phyloP scores from a whole-genome alignment of 2,329 filamentous ascomycete species.

The Fusarium pilosicola region DNA sequence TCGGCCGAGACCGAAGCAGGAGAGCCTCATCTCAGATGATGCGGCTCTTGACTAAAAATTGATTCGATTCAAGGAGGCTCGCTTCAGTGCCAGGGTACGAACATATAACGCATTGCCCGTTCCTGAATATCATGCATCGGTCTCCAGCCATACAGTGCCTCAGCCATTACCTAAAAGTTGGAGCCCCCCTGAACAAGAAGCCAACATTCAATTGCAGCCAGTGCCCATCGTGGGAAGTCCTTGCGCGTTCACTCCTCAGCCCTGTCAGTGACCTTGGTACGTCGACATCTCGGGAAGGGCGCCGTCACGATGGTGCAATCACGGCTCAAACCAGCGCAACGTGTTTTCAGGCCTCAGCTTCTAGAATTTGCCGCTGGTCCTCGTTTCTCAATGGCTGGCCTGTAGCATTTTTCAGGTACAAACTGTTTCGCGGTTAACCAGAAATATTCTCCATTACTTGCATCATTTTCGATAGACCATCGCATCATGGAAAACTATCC shows the following conservation, averaged over 20 bases:
- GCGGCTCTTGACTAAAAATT: conserved; percentile 28
- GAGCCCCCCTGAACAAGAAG: conserved; percentile 4
- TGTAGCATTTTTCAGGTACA: background rate
- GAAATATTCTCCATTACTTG: conserved; percentile 22
- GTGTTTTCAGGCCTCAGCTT: conserved; percentile 23
- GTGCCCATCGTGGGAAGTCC: conserved; percentile 4
- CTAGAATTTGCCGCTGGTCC: background rate
- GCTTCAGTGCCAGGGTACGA: conserved; percentile 8
- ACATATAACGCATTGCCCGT: conserved; percentile 36
- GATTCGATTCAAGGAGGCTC: conserved; percentile 4
- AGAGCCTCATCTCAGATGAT: conserved; percentile 30
- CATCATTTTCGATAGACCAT: conserved; percentile 16
- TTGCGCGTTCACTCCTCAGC: conserved; percentile 19
- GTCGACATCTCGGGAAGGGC: conserved; percentile 16
- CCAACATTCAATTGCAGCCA: background rate
- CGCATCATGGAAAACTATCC: conserved; percentile 5
- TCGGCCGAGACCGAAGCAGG: conserved; percentile 30
- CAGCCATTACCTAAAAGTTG: conserved; percentile 32
- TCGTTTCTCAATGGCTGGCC: conserved; percentile 14
- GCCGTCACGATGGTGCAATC: conserved; percentile 36
- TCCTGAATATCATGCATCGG: conserved; percentile 38
- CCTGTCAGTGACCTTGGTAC: conserved; percentile 24
- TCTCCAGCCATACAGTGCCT: conserved; percentile 21
- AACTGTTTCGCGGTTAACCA: background rate
- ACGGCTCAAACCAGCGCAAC: conserved; percentile 28